Percentiles rank a stretch among this genome's conserved stretches.
Conservation (phyloP, 2,329 filamentous ascomycete species). For the Coniochaeta sp. region DNA sequence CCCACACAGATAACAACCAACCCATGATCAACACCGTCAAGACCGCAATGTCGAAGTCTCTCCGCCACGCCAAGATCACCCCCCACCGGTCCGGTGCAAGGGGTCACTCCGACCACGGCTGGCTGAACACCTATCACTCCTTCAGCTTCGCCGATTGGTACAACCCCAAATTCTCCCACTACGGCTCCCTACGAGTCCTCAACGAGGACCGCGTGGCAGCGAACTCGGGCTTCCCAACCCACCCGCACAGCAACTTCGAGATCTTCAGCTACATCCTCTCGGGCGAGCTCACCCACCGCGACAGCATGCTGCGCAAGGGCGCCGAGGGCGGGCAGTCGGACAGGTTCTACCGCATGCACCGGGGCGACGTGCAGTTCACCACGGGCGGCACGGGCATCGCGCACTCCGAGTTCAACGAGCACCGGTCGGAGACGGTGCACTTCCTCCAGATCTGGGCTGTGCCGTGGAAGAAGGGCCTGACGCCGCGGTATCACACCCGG, state of each 20-base stretch:
- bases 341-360: constrained; percentile 62
- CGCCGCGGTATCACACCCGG: constrained; percentile 69
- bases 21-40: constrained; percentile 30
- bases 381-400: constrained; percentile 76
- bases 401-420: constrained; percentile 78
- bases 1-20: constrained; percentile 8
- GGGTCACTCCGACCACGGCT: constrained; percentile 76
- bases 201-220: constrained; percentile 81
- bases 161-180: constrained; percentile 59
- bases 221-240: constrained; percentile 73
- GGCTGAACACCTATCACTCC: constrained; percentile 81
- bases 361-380: constrained; percentile 85
- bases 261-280: constrained; percentile 86
- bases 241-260: constrained; percentile 79
- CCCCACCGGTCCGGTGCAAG: constrained; percentile 65
- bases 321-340: constrained; percentile 52
- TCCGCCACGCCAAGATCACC: constrained; percentile 63
- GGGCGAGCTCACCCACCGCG: constrained; percentile 81
- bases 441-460: constrained; percentile 87
- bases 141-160: constrained; percentile 75
- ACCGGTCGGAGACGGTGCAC: constrained; percentile 63
- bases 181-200: constrained; percentile 73
- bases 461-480: constrained; percentile 66
- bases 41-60: constrained; percentile 53
- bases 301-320: constrained; percentile 72